Evolutionary conservation across 2,329 filamentous ascomycete species (phyloP), one percentile per base, ranked within the genome.

Genomic region (Fusarium sublunatum): DNA sequence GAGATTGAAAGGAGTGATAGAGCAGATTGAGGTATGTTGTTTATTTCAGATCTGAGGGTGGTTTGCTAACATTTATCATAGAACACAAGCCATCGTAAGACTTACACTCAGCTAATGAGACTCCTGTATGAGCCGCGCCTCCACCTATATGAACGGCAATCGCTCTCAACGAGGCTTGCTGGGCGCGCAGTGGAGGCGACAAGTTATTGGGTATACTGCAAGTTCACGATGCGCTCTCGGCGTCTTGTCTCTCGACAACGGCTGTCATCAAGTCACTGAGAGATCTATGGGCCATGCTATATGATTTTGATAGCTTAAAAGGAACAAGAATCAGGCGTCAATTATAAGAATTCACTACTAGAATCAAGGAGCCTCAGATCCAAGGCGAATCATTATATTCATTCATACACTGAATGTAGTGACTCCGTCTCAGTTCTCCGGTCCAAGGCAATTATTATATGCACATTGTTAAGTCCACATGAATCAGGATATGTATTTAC

Each of bases 11-110:
- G 6, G 10, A 5, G 7, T 24, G 35, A 22, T n/a, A 28, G 12
- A 10, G 15, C n/a, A 39, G 22, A 19, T 26, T 35, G 36, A 61
- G 57, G 58, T 57, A 52, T 25, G 41, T 24, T 40, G 10, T 8
- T 5, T 42, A 7, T 10, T 7, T 48, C 10, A 12, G 12, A n/a
- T 6, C 19, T 9, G 10, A 19, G 19, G 19, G 8, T 22, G 13
- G 5, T n/a, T 24, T 19, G 25, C 38, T 61, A 12, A 60, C 24
- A 7, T 13, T 31, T 48, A 12, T 10, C 4, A 48, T 42, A 44
- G 26, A 35, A 12, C 11, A 29, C 6, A 29, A 26, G n/a, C 35
- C 12, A 7, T 22, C 10, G 12, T 4, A 6, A n/a, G 26, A 7
- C 12, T 24, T 15, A 24, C 12, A 22, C 11, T 6, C n/a, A 29